These are phyloP conservation scores for Colletotrichum tanaceti DNA, from an alignment of 2,329 filamentous ascomycete genomes.

Conservation along the genomic window DNA sequence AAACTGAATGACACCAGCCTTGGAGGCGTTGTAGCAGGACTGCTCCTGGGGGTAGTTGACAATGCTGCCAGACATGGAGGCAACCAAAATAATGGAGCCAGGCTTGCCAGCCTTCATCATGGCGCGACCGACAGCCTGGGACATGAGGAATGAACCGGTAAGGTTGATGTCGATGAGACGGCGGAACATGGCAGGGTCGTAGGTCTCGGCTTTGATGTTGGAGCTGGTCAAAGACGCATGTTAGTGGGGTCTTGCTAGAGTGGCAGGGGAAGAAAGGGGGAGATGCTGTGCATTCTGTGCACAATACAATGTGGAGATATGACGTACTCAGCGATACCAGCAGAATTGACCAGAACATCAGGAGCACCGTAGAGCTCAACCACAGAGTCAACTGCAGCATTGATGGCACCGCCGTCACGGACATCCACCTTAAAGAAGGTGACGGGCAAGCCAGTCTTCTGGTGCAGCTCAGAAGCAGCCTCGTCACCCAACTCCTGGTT, in stretches of 20 bases:
- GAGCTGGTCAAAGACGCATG: constrained; percentile 55
- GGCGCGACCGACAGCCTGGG: constrained; percentile 75
- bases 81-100: constrained; percentile 80
- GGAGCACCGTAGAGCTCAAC: constrained; percentile 74
- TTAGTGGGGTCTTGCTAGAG: constrained; percentile 25
- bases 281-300: constrained; percentile 43
- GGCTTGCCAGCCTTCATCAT: constrained; percentile 80
- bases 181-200: constrained; percentile 81
- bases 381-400: constrained; percentile 74
- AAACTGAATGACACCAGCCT: constrained; percentile 82
- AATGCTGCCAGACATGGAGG: constrained; percentile 84
- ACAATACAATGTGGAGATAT: constrained; percentile 45
- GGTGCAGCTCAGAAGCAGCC: constrained; percentile 75
- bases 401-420: constrained; percentile 76
- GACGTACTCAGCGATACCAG: constrained; percentile 76
- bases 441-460: constrained; percentile 78
- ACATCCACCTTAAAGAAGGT: constrained; percentile 85
- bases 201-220: constrained; percentile 84
- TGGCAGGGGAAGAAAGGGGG: constrained; percentile 25
- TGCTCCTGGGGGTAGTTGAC: constrained; percentile 91
- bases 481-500: constrained; percentile 80
- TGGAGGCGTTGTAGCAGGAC: constrained; percentile 85
- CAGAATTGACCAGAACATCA: constrained; percentile 82
- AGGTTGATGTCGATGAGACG: constrained; percentile 86
- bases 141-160: constrained; percentile 81